Evolutionary conservation across 768 basidiomycete genomes (phyloP).

Genomic region (Leccinum pellstonianum): DNA sequence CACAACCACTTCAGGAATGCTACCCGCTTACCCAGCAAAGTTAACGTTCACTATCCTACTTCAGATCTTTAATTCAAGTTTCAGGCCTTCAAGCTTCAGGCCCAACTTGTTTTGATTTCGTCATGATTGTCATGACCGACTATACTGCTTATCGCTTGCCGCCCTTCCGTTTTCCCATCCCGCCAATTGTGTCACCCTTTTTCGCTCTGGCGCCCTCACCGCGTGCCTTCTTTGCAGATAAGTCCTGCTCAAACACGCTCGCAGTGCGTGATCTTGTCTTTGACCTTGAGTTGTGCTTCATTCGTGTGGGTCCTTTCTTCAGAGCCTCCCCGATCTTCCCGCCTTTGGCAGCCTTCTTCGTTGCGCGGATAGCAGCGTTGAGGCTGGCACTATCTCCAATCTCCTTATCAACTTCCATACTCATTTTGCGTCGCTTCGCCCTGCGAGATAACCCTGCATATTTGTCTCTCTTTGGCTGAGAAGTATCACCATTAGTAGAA

Average conservation of each 20-base stretch:
- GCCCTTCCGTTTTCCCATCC: conserved; percentile 51
- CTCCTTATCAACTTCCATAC: conserved; percentile 75
- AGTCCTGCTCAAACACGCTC: conserved; percentile 58
- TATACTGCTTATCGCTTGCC: conserved; percentile 31
- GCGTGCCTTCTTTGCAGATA: conserved; percentile 42
- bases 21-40: background rate
- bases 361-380: conserved; percentile 78
- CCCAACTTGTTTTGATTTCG: background rate
- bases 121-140: background rate
- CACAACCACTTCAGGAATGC: conserved; percentile 13
- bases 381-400: conserved; percentile 51
- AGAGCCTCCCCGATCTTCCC: conserved; percentile 68
- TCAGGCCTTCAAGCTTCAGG: background rate
- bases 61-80: background rate
- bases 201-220: conserved; percentile 66
- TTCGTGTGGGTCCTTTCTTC: conserved; percentile 33
- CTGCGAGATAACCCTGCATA: conserved; percentile 83
- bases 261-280: conserved; percentile 34
- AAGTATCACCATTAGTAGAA: conserved; percentile 8
- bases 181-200: conserved; percentile 55
- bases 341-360: conserved; percentile 76
- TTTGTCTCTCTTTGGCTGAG: conserved; percentile 73
- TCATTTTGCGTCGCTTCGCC: conserved; percentile 85
- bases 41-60: background rate
- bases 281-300: conserved; percentile 32